Evolutionary conservation across 2,329 filamentous ascomycete genomes (phyloP).

Genomic region (Pseudogymnoascus sp.): DNA sequence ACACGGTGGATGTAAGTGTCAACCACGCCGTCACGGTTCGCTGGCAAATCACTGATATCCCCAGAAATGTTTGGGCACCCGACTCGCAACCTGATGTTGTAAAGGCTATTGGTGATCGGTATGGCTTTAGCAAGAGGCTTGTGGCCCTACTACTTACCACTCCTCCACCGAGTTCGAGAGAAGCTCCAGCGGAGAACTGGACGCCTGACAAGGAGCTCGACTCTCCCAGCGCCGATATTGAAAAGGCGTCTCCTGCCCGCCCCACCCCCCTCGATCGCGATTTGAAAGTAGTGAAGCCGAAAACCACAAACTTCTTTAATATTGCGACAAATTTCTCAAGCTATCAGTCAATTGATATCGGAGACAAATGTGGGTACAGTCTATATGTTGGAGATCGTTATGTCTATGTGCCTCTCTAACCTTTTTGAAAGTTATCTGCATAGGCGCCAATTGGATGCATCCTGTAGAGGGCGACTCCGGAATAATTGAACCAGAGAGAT

Average conservation of each 20-base stretch:
- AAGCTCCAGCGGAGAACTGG: slow-evolving; percentile 14
- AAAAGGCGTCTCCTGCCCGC: slow-evolving; percentile 22
- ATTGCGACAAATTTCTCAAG: slow-evolving; percentile 67
- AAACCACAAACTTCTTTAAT: slow-evolving; percentile 29
- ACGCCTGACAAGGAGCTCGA: slow-evolving; percentile 10
- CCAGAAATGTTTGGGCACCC: slow-evolving; percentile 63
- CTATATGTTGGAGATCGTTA: not conserved
- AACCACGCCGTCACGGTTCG: not conserved
- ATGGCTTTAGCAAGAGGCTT: slow-evolving; percentile 57
- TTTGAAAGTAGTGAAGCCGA: not conserved
- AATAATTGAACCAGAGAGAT: slow-evolving; percentile 29
- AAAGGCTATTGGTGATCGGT: not conserved
- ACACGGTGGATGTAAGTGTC: slow-evolving; percentile 62
- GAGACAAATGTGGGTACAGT: slow-evolving; percentile 46
- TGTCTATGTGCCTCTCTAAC: slow-evolving; percentile 17
- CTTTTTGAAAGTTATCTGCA: slow-evolving; percentile 47
- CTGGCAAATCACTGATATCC: slow-evolving; percentile 11
- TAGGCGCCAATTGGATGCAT: slow-evolving; percentile 62
- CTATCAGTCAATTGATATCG: slow-evolving; percentile 65
- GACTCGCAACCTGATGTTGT: slow-evolving; percentile 50
- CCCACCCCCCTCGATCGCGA: slow-evolving; percentile 13
- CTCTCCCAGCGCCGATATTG: slow-evolving; percentile 12
- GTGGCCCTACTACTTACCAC: slow-evolving; percentile 54
- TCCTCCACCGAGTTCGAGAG: slow-evolving; percentile 32
- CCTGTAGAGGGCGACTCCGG: slow-evolving; percentile 29